These are phyloP conservation scores for Salvia sclarea DNA, from an alignment of 305 asterid genomes.

Conservation along the genomic window DNA sequence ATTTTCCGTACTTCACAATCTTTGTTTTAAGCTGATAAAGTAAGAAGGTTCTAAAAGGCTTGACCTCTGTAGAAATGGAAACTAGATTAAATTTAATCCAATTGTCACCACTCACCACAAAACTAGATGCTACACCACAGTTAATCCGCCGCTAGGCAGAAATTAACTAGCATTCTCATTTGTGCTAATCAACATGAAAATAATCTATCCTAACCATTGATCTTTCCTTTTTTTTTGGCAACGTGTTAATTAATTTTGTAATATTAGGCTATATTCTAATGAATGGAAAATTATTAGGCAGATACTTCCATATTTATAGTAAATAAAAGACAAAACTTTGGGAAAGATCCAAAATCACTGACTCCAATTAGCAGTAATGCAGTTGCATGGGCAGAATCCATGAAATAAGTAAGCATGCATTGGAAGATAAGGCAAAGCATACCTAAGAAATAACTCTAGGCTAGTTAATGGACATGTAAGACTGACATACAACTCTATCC, in stretches of 20 bases:
- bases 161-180: not conserved
- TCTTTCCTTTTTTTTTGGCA: not conserved
- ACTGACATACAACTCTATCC: not conserved
- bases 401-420: not conserved
- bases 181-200: not conserved
- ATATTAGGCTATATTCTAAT: not conserved
- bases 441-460: no score
- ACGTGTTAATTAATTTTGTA: not conserved
- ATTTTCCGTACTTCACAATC: not conserved
- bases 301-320: not conserved
- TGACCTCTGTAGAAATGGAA: not conserved
- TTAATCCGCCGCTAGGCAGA: not conserved
- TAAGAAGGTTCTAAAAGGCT: not conserved
- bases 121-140: conserved; percentile 5
- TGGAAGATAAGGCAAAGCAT: conserved; percentile 14
- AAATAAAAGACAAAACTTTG: not conserved
- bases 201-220: not conserved
- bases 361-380: not conserved
- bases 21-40: not conserved
- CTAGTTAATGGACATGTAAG: not conserved
- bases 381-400: conserved; percentile 5
- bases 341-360: not conserved
- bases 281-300: not conserved
- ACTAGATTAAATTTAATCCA: not conserved
- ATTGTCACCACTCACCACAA: not conserved